Evolutionary conservation across 371 early-diverging fungal genomes (phyloP).

Genomic region (Sporodiniella umbellata): DNA sequence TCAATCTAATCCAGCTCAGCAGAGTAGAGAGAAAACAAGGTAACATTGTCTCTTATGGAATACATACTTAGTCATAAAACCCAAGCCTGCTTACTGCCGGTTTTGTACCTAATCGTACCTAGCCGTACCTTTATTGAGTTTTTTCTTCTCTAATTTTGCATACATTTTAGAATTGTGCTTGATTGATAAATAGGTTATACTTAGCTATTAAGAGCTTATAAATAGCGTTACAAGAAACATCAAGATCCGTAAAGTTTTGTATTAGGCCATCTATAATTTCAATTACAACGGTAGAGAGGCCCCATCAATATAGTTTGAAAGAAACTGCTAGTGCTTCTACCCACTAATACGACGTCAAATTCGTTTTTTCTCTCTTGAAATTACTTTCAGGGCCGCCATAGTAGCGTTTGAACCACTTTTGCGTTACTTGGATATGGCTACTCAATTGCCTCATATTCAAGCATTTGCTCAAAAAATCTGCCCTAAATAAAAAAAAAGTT

Average conservation of each 20-base stretch:
- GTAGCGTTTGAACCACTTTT: conserved; percentile 8
- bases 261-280: conserved; percentile 4
- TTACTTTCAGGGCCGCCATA: conserved; percentile 7
- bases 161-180: conserved; percentile 6
- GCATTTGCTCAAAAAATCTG: neutral
- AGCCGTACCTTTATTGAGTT: too few species aligned
- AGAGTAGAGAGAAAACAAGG: conserved; percentile 15
- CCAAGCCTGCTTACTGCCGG: conserved; percentile 1
- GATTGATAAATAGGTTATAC: conserved; percentile 15
- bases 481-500: neutral
- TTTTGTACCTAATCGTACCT: neutral
- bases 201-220: conserved; percentile 14
- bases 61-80: conserved; percentile 6
- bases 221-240: conserved; percentile 16
- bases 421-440: conserved; percentile 6
- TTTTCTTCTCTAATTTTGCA: neutral
- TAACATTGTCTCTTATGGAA: conserved; percentile 10
- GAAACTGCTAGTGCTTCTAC: neutral
- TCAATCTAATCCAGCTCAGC: conserved; percentile 17
- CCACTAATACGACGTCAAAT: neutral
- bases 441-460: conserved; percentile 4
- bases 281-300: conserved; percentile 5
- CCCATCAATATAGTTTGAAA: conserved; percentile 1
- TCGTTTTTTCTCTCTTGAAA: conserved; percentile 3
- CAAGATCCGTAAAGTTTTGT: conserved; percentile 13